Conservation (phyloP, 345 rosid species). For the Moricandia moricandioides region DNA sequence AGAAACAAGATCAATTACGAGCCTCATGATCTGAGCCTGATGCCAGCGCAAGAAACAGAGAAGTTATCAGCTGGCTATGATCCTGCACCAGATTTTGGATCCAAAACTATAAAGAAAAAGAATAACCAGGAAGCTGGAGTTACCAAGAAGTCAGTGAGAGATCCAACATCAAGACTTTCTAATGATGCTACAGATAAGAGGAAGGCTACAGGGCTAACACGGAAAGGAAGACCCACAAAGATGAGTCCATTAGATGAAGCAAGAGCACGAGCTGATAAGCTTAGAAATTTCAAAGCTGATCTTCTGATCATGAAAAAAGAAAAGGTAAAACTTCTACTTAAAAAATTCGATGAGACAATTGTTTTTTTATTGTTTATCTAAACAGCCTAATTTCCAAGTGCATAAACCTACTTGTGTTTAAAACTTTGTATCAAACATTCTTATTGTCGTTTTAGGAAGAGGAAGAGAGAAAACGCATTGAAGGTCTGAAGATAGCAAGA, state of each 20-base stretch:
- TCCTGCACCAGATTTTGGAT: conserved; percentile 76
- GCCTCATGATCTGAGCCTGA: conserved; percentile 71
- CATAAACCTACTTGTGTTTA: background rate
- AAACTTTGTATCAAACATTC: background rate
- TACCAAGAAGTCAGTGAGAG: conserved; percentile 56
- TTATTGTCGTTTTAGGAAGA: conserved; percentile 55
- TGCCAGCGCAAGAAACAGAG: conserved; percentile 71
- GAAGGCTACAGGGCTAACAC: conserved; percentile 66
- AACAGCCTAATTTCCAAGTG: too few species aligned
- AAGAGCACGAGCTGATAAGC: conserved; percentile 85
- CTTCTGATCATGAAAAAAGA: conserved; percentile 94
- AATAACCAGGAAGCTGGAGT: conserved; percentile 45
- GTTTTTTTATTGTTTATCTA: background rate
- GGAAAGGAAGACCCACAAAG: conserved; percentile 81
- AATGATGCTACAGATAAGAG: conserved; percentile 55
- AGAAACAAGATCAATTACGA: conserved; percentile 56
- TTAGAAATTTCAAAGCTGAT: conserved; percentile 88
- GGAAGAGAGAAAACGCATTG: conserved; percentile 70
- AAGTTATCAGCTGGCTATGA: conserved; percentile 58
- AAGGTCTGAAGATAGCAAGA: conserved; percentile 74
- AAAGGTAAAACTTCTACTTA: conserved; percentile 56
- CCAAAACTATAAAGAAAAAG: conserved; percentile 53
- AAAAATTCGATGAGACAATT: background rate
- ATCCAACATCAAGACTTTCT: conserved; percentile 52
- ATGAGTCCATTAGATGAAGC: conserved; percentile 90